phyloP scores from a whole-genome alignment of 2,329 filamentous ascomycete genomes.

The Lizonia empirigonia region DNA sequence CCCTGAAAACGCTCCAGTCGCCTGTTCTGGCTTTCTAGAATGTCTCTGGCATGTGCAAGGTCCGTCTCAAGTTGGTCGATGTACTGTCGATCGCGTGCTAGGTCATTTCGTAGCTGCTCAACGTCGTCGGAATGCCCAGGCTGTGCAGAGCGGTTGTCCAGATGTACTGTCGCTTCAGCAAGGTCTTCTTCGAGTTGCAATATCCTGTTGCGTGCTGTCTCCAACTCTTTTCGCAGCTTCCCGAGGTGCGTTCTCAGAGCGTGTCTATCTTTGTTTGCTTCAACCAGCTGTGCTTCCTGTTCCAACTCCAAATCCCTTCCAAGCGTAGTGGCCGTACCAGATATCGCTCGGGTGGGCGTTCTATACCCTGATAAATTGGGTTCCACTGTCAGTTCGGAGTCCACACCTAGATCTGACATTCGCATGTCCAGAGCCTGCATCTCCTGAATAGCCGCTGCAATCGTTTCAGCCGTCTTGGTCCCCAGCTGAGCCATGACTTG shows the following conservation, averaged over 20 bases:
- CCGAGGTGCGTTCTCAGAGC: constrained; percentile 50
- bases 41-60: constrained; percentile 51
- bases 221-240: constrained; percentile 51
- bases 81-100: constrained; percentile 55
- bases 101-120: constrained; percentile 52
- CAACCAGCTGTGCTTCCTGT: constrained; percentile 57
- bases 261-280: constrained; percentile 54
- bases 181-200: constrained; percentile 56
- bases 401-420: constrained; percentile 45
- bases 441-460: constrained; percentile 50
- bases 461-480: constrained; percentile 44
- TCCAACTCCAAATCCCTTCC: constrained; percentile 55
- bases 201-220: constrained; percentile 50
- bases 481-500: constrained; percentile 48
- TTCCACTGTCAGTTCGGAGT: constrained; percentile 44
- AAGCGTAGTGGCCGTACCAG: constrained; percentile 32
- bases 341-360: constrained; percentile 41
- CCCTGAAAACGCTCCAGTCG: constrained; percentile 52
- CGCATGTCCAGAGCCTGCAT: constrained; percentile 46
- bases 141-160: constrained; percentile 49
- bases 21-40: constrained; percentile 54
- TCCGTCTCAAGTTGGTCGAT: constrained; percentile 58
- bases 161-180: constrained; percentile 53
- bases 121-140: constrained; percentile 50
- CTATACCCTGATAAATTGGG: constrained; percentile 40